Evolutionary conservation across 2,329 filamentous ascomycete species (phyloP).

Genomic region (Stemphylium vesicarium): DNA sequence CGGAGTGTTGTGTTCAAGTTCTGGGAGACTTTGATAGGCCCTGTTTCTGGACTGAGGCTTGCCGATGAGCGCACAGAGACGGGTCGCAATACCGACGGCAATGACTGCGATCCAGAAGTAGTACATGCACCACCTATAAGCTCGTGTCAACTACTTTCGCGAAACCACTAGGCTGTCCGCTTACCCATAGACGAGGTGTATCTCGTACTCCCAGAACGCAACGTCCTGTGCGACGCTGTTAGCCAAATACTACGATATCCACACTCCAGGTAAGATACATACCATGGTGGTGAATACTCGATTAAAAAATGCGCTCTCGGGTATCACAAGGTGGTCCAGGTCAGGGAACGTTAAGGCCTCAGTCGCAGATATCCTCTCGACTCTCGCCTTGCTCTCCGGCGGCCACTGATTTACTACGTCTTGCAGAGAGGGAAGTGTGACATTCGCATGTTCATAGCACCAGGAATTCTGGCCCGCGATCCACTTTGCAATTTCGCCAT

Average conservation of each 20-base stretch:
- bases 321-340: slow-evolving; percentile 28
- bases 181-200: slow-evolving; percentile 42
- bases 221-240: slow-evolving; percentile 25
- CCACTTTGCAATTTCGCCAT: slow-evolving; percentile 23
- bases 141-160: not conserved
- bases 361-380: slow-evolving; percentile 28
- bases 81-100: slow-evolving; percentile 30
- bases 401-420: slow-evolving; percentile 33
- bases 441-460: slow-evolving; percentile 31
- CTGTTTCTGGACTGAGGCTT: slow-evolving; percentile 11
- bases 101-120: slow-evolving; percentile 42
- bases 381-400: slow-evolving; percentile 17
- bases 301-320: slow-evolving; percentile 29
- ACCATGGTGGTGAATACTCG: slow-evolving; percentile 41
- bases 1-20: not conserved
- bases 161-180: not conserved
- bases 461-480: slow-evolving; percentile 25
- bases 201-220: slow-evolving; percentile 34
- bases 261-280: not conserved
- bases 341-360: slow-evolving; percentile 26
- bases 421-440: slow-evolving; percentile 33
- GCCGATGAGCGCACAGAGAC: slow-evolving; percentile 27
- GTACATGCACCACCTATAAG: slow-evolving; percentile 36
- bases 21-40: slow-evolving; percentile 10
- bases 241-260: not conserved